Base-by-base conservation (phyloP, 106 monocot genomes). In the Vanilla planifolia region DNA sequence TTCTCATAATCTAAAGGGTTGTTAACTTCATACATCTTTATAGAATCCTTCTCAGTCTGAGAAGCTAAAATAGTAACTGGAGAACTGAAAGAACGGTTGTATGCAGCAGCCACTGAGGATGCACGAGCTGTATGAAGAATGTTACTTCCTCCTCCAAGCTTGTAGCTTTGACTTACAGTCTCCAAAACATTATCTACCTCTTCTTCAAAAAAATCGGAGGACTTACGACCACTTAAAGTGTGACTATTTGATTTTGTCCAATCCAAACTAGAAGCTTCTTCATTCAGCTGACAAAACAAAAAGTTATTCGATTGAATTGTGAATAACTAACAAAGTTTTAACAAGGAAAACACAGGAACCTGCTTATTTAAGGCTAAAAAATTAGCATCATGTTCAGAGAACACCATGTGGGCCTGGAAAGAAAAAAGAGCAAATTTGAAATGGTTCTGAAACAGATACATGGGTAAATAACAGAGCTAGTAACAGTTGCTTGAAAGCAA, bases 351-450 rank as follows among this genome's bases (percentile, higher is more conserved):
- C n/a, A n/a, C n/a, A n/a, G n/a, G n/a, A 75, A 91, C 96, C 87
- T 96, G 87, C 43, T 87, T 96, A 43, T 91, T 64, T 51, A 96
- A 63, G 60, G 91, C 87, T 81, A 71, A 82, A 42, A 96, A 96
- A 26, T 96, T 74, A 22, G 84, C 65, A 77, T 96, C 86, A 68
- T 96, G 96, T 57, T 96, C 96, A 33, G 74, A 81, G 67, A 87
- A 68, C 58, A 96, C 87, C 96, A 96, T 96, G 50, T 96, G 96
- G 16, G 91, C 91, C 96, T 96, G 65, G 51, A 63, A 67, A 51
- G 19, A 64, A 34, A 41, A 69, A 27, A 71, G n/a, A 16, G n/a
- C 6, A 7, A 45, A 45, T 3, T 45, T 13, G 3, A 45, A 3
- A 45, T 16, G 8, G 15, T 45, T 45, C 45, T 39, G 7, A 4